phyloP scores from a whole-genome alignment of 2,329 filamentous ascomycete genomes.

The Fusarium decemcellulare region DNA sequence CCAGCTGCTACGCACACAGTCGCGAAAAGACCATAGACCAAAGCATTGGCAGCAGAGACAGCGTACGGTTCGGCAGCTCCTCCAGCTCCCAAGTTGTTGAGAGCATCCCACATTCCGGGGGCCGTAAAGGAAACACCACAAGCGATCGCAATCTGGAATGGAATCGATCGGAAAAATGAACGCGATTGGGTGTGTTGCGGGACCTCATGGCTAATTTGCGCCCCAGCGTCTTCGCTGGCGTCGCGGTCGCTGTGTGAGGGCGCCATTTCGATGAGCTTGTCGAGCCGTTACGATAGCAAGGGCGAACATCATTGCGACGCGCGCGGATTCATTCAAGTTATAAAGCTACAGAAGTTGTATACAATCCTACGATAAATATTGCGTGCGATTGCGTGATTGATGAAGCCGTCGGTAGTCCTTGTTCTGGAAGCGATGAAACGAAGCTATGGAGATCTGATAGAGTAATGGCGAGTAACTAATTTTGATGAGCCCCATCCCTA shows the following conservation, averaged over 20 bases:
- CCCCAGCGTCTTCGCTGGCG: no score
- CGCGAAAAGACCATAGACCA: neutral
- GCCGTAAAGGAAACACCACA: conserved; percentile 42
- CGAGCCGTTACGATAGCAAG: no score
- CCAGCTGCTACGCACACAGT: neutral
- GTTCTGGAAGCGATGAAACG: neutral
- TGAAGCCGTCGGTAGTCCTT: neutral
- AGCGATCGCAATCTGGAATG: conserved; percentile 36
- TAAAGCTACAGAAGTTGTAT: neutral
- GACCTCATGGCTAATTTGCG: no score
- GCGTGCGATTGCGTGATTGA: conserved; percentile 2
- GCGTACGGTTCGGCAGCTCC: conserved; percentile 75
- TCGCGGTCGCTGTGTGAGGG: no score
- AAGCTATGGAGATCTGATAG: neutral
- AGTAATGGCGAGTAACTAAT: neutral
- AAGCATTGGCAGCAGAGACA: conserved; percentile 23
- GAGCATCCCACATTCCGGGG: conserved; percentile 46
- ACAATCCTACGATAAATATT: neutral
- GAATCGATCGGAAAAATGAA: conserved; percentile 18
- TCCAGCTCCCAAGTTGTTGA: conserved; percentile 46
- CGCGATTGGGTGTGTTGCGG: no score
- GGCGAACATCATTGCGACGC: no score
- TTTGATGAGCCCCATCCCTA: neutral
- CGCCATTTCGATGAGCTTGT: no score
- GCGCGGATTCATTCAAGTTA: no score